Evolutionary conservation across 1,284 basidiomycete species (phyloP), one percentile per base, ranked within the genome.

Genomic region (Heterobasidion parviporum): DNA sequence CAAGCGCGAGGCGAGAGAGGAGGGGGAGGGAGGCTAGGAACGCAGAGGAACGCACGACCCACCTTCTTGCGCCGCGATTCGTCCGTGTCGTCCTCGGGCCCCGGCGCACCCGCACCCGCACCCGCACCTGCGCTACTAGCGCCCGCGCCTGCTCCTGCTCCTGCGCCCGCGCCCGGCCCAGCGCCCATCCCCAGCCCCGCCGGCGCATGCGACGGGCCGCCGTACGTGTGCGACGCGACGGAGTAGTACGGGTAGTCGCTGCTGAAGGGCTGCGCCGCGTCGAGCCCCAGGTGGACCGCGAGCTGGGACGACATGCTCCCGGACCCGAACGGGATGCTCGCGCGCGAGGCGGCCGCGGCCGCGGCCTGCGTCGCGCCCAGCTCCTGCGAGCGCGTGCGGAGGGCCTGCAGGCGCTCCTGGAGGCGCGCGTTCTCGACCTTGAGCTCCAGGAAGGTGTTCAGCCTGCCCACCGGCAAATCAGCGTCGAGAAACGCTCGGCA

Each of bases 381-480:
- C 38, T 52, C 52, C 36, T 58, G 55, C 12, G 60, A 55, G 57
- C 67, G 68, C 26, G 67, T 62, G 34, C 68, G 72, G 50, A 80
- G 72, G 58, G 77, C 75, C 18, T 68, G 66, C 49, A 83, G 68
- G 41, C 78, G 77, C 55, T 75, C 74, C 61, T 81, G 80, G 44
- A 92, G 68, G 12, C 81, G 77, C 65, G 88, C 83, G 67, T 92
- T 88, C 69, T 91, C 87, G 54, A 83, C 75, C 67, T 89, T 89
- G 56, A 91, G 77, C 63, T 92, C 89, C 43, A 92, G 68, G 64
- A 87, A 85, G 4, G 85, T 85, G 64, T 89, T 84, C 41, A 92
- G 72, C 79, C 89, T 91, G 63, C 14, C 34, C 32, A 43, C 6
- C 16, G 16, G 8, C 36, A 44, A 44, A 15, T 12, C 38, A 41